Evolutionary conservation across 1,284 basidiomycete genomes (phyloP).

Genomic region (Apiotrichum brassicae): DNA sequence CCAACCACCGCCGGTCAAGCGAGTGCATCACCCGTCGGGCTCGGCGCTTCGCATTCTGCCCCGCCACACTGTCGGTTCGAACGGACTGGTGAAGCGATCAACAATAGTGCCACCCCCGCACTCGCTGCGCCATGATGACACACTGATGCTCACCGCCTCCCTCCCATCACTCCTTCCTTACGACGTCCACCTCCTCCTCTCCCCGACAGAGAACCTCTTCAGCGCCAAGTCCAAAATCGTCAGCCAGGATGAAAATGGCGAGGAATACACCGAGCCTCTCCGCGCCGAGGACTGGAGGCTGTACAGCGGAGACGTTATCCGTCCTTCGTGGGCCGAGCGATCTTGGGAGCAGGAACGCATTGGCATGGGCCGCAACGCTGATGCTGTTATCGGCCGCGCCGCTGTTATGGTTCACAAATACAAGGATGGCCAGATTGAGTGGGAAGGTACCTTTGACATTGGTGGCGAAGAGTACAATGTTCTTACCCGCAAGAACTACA

Average conservation of each 20-base stretch:
- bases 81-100: slow-evolving; percentile 7
- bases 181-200: slow-evolving; percentile 52
- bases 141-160: slow-evolving; percentile 30
- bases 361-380: slow-evolving; percentile 20
- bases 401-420: slow-evolving; percentile 64
- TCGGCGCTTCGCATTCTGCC: slow-evolving; percentile 54
- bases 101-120: slow-evolving; percentile 24
- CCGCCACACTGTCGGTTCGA: slow-evolving; percentile 36
- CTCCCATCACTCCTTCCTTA: slow-evolving; percentile 28
- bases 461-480: slow-evolving; percentile 67
- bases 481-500: slow-evolving; percentile 64
- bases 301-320: slow-evolving; percentile 66
- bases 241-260: slow-evolving; percentile 9
- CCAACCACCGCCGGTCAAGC: slow-evolving; percentile 33
- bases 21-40: slow-evolving; percentile 29
- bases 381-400: slow-evolving; percentile 58
- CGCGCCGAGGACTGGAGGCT: slow-evolving; percentile 44
- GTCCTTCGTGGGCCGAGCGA: slow-evolving; percentile 49
- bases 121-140: slow-evolving; percentile 34
- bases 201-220: slow-evolving; percentile 66
- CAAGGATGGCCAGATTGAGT: slow-evolving; percentile 53
- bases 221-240: slow-evolving; percentile 65
- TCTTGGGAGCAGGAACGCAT: slow-evolving; percentile 28
- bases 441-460: slow-evolving; percentile 69
- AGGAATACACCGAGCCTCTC: slow-evolving; percentile 10